Evolutionary conservation across 495 filamentous ascomycete genomes (phyloP), one percentile per base, ranked within the genome.

Genomic region (Penicillium verhagenii): DNA sequence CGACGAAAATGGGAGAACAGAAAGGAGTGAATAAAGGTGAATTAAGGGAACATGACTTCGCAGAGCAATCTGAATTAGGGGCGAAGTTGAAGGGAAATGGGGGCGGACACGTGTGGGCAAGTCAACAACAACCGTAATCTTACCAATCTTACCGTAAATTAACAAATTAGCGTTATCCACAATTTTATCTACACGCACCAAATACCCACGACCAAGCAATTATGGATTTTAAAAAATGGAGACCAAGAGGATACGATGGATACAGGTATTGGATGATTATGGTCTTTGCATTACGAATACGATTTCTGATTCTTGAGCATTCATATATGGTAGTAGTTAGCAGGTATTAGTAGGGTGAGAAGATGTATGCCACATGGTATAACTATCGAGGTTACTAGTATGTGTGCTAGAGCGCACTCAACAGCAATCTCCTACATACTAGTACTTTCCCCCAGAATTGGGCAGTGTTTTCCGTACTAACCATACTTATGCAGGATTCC

Each of bases 1-100:
- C 49, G 60, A 61, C 61, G 58, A 67, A 66, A 59, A 53, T 58
- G 46, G 59, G 57, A 53, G 51, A 56, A 63, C 39, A 53, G 57
- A 59, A 67, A 64, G 42, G 59, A 54, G 56, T 66, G 62, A 59
- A 66, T 61, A 48, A 61, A 51, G 54, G 64, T 49, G 61, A 65
- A 53, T 57, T 52, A 54, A 49, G 57, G 52, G 47, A 60, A 50
- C 57, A 56, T 52, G 40, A 39, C 28, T 46, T 31, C 28, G 9
- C 28, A 31, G 52, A 20, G 53, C 50, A 20, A 21, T 14, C 18
- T 35, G 40, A 47, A 45, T 50, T 51, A 58, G 46, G 57, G 49
- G 43, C 35, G 38, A 53, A 52, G 44, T n/a, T 51, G 54, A 43
- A 55, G 50, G 33, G 50, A 59, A 64, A 56, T 62, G 60, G 63